A percentile compares a stretch with the other conserved stretches of the same genome.
Conservation (phyloP, 2,329 filamentous ascomycete genomes). For the Fusarium sp. region DNA sequence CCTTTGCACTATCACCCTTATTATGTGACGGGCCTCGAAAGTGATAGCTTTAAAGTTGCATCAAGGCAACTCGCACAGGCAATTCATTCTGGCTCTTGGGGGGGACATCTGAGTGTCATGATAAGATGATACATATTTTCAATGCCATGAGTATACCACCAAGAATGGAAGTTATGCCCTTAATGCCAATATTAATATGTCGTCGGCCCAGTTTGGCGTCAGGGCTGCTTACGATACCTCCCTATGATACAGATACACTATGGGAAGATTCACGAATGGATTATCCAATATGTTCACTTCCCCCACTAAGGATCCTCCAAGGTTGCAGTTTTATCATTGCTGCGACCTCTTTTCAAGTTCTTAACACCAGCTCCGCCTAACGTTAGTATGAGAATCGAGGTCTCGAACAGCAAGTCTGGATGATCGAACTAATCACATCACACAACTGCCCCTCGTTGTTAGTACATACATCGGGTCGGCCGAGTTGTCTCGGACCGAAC, state of each 20-base stretch:
- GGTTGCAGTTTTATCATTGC: not conserved
- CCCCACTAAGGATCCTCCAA: not conserved
- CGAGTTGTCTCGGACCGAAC: slow-evolving; percentile 21
- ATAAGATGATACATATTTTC: not conserved
- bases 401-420: slow-evolving; percentile 2
- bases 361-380: slow-evolving; percentile 4
- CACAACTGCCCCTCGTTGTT: slow-evolving; percentile 16
- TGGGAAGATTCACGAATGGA: not conserved
- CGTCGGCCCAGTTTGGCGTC: not conserved
- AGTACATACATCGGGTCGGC: slow-evolving; percentile 13
- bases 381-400: not conserved
- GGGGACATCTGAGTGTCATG: not conserved
- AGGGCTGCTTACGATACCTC: slow-evolving; percentile 3
- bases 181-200: slow-evolving; percentile 9
- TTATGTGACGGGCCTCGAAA: not conserved
- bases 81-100: not conserved
- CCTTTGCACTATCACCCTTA: not conserved
- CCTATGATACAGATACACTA: not conserved
- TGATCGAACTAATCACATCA: slow-evolving; percentile 15
- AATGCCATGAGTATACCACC: not conserved
- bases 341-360: not conserved
- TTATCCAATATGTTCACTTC: not conserved
- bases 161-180: not conserved
- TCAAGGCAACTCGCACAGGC: not conserved
- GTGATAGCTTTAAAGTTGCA: not conserved